phyloP scores from a whole-genome alignment of 805 yeast genomes.

The Lachancea sp. region DNA sequence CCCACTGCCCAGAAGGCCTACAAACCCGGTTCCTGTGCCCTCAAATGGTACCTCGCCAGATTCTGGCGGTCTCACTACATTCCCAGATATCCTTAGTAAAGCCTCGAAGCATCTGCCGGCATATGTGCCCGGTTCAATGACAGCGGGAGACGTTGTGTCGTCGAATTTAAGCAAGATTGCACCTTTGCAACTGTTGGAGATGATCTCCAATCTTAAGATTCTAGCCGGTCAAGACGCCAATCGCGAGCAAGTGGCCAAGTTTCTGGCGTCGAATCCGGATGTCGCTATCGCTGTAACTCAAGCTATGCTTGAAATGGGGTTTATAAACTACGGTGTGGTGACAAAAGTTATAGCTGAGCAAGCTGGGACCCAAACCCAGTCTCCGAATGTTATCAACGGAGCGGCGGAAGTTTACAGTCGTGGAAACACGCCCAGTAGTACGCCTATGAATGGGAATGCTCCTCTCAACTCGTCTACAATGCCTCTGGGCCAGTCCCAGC shows the following conservation, averaged over 20 bases:
- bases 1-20: conserved; percentile 30
- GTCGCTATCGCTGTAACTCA: conserved; percentile 66
- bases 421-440: conserved; percentile 6
- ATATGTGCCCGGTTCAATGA: conserved; percentile 40
- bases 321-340: conserved; percentile 64
- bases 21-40: conserved; percentile 10
- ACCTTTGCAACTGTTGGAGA: conserved; percentile 64
- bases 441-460: conserved; percentile 10
- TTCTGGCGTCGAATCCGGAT: conserved; percentile 45
- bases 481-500: conserved; percentile 11
- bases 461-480: conserved; percentile 10
- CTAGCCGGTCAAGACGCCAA: conserved; percentile 43
- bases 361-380: conserved; percentile 10
- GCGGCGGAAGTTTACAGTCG: conserved; percentile 2
- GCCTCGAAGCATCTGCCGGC: conserved; percentile 55
- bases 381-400: background rate
- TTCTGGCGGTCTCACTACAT: conserved; percentile 18
- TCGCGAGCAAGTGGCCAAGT: conserved; percentile 46
- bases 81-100: conserved; percentile 44
- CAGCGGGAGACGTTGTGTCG: conserved; percentile 48
- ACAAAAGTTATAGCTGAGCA: conserved; percentile 39
- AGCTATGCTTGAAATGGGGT: conserved; percentile 69
- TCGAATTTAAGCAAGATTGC: conserved; percentile 57
- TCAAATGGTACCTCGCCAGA: background rate
- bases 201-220: conserved; percentile 59